Conservation (phyloP, 179 eudicot species). For the Amaranthus tricolor region DNA sequence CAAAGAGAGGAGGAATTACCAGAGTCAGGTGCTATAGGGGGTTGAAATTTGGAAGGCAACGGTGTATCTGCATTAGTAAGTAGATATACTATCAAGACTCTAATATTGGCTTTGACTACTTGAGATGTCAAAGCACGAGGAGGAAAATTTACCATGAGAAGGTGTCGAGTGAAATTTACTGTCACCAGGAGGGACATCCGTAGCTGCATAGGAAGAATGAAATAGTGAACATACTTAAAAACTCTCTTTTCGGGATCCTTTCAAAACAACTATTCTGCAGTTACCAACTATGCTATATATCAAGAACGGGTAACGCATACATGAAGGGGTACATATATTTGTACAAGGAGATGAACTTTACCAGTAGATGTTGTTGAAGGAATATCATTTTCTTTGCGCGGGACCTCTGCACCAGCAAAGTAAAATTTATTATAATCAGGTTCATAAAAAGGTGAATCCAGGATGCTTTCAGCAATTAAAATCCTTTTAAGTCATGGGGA, state of each 20-base stretch:
- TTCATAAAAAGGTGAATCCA: neutral
- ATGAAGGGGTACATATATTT: neutral
- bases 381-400: neutral
- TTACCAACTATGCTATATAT: too few species aligned
- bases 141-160: neutral
- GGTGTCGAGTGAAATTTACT: neutral
- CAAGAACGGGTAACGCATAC: too few species aligned
- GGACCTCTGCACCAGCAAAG: neutral
- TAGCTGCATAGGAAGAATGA: too few species aligned
- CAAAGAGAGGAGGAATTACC: neutral
- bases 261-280: too few species aligned
- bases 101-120: neutral
- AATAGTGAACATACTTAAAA: too few species aligned
- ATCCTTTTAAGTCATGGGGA: neutral
- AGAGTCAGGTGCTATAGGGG: neutral
- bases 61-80: slow-evolving; percentile 11
- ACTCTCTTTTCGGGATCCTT: too few species aligned
- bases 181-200: neutral
- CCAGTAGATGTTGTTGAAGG: slow-evolving; percentile 17
- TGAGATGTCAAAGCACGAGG: neutral
- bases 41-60: neutral
- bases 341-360: slow-evolving; percentile 8
- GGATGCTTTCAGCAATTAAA: neutral
- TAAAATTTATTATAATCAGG: slow-evolving; percentile 3
- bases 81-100: neutral